These are phyloP conservation scores for Pseudogymnoascus sp. DNA, from an alignment of 2,329 filamentous ascomycete species.

Conservation along the genomic window DNA sequence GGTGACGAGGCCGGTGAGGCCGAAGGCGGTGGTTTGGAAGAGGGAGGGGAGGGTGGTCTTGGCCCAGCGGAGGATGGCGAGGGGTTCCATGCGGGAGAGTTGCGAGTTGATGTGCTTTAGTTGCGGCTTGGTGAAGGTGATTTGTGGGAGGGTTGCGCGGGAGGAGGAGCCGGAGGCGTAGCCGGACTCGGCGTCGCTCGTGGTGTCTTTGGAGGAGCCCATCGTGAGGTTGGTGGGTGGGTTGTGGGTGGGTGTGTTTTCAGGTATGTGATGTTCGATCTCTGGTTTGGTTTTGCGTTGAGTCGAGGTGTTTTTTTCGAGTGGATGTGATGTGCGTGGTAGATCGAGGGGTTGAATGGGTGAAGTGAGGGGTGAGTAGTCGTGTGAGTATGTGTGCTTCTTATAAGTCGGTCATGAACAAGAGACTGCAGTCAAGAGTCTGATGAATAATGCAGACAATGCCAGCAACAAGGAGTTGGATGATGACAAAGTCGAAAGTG, in stretches of 20 bases:
- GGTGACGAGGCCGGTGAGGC: constrained; percentile 70
- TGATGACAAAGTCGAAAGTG: neutral
- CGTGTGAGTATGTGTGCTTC: neutral
- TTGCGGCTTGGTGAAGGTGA: constrained; percentile 81
- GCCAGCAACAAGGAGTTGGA: neutral
- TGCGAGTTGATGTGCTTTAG: constrained; percentile 85
- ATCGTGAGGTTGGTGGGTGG: neutral
- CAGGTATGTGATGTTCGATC: constrained; percentile 4
- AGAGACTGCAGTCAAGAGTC: neutral
- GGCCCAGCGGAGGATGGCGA: constrained; percentile 90
- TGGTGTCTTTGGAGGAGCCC: constrained; percentile 13
- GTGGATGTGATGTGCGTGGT: neutral
- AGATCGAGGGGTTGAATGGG: neutral
- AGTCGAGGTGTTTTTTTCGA: neutral
- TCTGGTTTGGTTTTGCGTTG: neutral
- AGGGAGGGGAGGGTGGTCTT: constrained; percentile 83
- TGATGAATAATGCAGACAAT: constrained; percentile 1
- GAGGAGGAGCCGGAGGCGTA: constrained; percentile 62
- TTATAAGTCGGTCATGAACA: constrained; percentile 6
- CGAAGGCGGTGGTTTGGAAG: constrained; percentile 79
- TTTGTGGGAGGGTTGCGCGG: constrained; percentile 56
- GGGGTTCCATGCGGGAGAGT: constrained; percentile 75
- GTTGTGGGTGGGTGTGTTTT: neutral
- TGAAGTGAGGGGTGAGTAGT: neutral
- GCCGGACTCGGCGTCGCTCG: constrained; percentile 61